Evolutionary conservation across 2,329 filamentous ascomycete species (phyloP).

Genomic region (Microsporum canis): DNA sequence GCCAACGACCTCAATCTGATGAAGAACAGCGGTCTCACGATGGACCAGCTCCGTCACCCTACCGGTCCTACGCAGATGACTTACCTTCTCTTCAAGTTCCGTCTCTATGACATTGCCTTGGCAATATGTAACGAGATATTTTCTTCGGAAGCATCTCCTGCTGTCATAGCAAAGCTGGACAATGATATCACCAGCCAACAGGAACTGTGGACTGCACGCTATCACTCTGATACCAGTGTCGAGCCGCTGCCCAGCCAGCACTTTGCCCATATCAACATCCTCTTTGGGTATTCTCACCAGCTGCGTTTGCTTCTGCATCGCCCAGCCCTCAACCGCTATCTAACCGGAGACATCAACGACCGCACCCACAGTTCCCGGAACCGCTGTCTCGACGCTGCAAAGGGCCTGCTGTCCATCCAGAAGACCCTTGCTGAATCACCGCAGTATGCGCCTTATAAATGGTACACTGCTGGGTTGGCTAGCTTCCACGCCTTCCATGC

Average conservation of each 20-base stretch:
- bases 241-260: conserved; percentile 25
- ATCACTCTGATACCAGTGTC: conserved; percentile 18
- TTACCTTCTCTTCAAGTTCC: conserved; percentile 30
- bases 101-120: conserved; percentile 27
- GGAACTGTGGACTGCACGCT: conserved; percentile 23
- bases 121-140: conserved; percentile 29
- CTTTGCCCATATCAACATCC: conserved; percentile 31
- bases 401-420: conserved; percentile 26
- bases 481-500: conserved; percentile 35
- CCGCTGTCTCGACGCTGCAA: conserved; percentile 26
- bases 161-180: conserved; percentile 20
- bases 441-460: conserved; percentile 28
- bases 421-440: conserved; percentile 22
- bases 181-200: conserved; percentile 23
- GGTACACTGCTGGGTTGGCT: conserved; percentile 31
- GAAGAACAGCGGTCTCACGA: conserved; percentile 17
- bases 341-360: conserved; percentile 23
- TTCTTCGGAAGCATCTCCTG: conserved; percentile 17
- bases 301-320: conserved; percentile 29
- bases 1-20: conserved; percentile 29
- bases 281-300: conserved; percentile 32
- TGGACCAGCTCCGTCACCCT: conserved; percentile 5
- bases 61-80: conserved; percentile 32
- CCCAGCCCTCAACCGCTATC: conserved; percentile 24
- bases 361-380: conserved; percentile 22